These are phyloP conservation scores for Cylindrotheca fusiformis DNA, from an alignment of 108 stramenopile species.

Conservation along the genomic window DNA sequence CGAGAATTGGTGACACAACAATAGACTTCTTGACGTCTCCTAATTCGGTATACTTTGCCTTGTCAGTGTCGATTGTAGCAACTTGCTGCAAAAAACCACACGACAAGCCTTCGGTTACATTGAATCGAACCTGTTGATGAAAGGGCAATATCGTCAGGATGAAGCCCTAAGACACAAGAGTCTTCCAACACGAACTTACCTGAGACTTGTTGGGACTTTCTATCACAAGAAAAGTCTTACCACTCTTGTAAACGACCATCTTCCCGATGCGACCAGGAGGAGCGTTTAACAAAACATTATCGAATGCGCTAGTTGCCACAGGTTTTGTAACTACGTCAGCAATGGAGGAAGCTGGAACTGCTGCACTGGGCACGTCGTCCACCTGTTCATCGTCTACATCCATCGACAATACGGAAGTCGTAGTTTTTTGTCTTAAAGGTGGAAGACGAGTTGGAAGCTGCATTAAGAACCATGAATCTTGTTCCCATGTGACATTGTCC, in stretches of 20 bases:
- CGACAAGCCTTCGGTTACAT: conserved; percentile 75
- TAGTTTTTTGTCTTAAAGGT: conserved; percentile 17
- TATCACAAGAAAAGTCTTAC: conserved; percentile 70
- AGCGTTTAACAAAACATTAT: conserved; percentile 59
- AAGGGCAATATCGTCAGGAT: background rate
- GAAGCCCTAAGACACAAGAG: background rate
- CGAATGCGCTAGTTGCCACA: conserved; percentile 33
- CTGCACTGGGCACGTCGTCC: conserved; percentile 7
- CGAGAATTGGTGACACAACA: conserved; percentile 78
- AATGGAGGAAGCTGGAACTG: conserved; percentile 1
- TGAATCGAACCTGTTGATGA: conserved; percentile 50
- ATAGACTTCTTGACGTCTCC: conserved; percentile 76
- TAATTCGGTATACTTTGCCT: conserved; percentile 51
- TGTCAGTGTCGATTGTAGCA: conserved; percentile 63
- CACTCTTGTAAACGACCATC: conserved; percentile 79
- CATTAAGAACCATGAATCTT: conserved; percentile 55
- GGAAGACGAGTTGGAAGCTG: conserved; percentile 64
- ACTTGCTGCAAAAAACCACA: conserved; percentile 82
- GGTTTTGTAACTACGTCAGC: conserved; percentile 42
- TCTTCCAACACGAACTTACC: conserved; percentile 34
- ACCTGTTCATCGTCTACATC: background rate
- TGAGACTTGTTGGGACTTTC: conserved; percentile 53
- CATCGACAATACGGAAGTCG: conserved; percentile 5
- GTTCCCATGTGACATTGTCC: conserved; percentile 17
- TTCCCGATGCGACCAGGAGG: conserved; percentile 69